Evolutionary conservation across 2,329 filamentous ascomycete genomes (phyloP).

Genomic region (Paecilomyces formosus): DNA sequence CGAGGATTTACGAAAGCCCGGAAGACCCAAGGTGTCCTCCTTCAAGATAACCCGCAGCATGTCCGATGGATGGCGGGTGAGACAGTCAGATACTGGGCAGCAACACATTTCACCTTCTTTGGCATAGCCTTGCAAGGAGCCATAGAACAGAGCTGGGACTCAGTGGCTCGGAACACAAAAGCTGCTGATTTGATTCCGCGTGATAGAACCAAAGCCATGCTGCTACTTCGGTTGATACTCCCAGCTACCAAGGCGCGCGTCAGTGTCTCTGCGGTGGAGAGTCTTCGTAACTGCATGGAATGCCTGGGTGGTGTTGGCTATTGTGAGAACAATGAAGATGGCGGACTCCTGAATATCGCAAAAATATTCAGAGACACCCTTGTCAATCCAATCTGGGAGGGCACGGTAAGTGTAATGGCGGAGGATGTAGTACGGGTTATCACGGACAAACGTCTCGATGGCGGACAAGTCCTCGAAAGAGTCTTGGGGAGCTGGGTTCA

Average conservation of each 20-base stretch:
- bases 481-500: background rate
- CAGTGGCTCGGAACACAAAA: background rate
- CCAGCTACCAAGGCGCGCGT: constrained; percentile 26
- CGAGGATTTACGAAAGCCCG: constrained; percentile 35
- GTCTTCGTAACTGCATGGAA: constrained; percentile 22
- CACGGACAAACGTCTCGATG: background rate
- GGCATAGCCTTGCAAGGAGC: constrained; percentile 27
- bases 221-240: constrained; percentile 23
- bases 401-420: constrained; percentile 62
- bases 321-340: constrained; percentile 40
- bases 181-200: constrained; percentile 13
- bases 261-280: constrained; percentile 14
- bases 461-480: background rate
- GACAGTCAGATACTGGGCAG: constrained; percentile 31
- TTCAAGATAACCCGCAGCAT: constrained; percentile 35
- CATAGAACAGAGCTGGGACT: constrained; percentile 19
- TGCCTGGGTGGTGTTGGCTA: constrained; percentile 23
- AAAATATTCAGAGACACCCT: constrained; percentile 57
- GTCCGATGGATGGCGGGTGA: constrained; percentile 29
- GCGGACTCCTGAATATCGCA: constrained; percentile 51
- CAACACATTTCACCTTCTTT: constrained; percentile 31
- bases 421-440: constrained; percentile 37
- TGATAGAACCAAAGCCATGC: constrained; percentile 9
- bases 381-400: constrained; percentile 53
- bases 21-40: constrained; percentile 26